A percentile compares a stretch with the other conserved stretches of the same genome.
These are phyloP conservation scores for Cylindrodendrum hubeiense DNA, from an alignment of 2,329 filamentous ascomycete genomes.

Conservation along the genomic window DNA sequence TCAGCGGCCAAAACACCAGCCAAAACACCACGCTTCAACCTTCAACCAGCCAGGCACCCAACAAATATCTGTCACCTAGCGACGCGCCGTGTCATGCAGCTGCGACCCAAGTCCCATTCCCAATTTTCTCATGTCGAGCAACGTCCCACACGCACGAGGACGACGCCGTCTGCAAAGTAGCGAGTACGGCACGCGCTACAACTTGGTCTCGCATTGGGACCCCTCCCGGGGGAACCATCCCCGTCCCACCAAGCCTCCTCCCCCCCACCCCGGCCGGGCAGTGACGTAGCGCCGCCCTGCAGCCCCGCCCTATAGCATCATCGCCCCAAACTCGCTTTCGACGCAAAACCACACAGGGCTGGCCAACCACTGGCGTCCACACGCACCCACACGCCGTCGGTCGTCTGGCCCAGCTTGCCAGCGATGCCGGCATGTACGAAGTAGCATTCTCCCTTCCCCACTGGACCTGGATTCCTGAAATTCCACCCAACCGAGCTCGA, in stretches of 20 bases:
- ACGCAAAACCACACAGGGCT: slow-evolving; percentile 18
- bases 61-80: not conserved
- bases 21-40: not conserved
- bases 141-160: not conserved
- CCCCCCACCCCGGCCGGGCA: not conserved
- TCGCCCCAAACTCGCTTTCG: not conserved
- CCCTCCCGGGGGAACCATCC: slow-evolving; percentile 2
- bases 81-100: not conserved
- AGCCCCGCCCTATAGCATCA: slow-evolving; percentile 21
- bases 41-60: not conserved
- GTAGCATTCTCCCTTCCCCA: not conserved
- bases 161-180: not conserved
- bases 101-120: not conserved
- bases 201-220: not conserved
- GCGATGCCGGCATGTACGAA: not conserved
- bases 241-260: not conserved
- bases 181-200: not conserved
- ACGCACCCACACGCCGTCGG: not conserved
- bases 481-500: not conserved
- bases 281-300: slow-evolving; percentile 28
- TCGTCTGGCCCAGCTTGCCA: too few relatives aligned
- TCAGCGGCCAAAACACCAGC: not conserved
- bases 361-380: slow-evolving; percentile 16
- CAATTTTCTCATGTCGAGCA: not conserved
- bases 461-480: slow-evolving; percentile 1